A percentile compares a stretch with the other conserved stretches of the same genome.
Evolutionary conservation across 106 monocot species (phyloP).

Genomic region (Apostasia shenzhenica): DNA sequence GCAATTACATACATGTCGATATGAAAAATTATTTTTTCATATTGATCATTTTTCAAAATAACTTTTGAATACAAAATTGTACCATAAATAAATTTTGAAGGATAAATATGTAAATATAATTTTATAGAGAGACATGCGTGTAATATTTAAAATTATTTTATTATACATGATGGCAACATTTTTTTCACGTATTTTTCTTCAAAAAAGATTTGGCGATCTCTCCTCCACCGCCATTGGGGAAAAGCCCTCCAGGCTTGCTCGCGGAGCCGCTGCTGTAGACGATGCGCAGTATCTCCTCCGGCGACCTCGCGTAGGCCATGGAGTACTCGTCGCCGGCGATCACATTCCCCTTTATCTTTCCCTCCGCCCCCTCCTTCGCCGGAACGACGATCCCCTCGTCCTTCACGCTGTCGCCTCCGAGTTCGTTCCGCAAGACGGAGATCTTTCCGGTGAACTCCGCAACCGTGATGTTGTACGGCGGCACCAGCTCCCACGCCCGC

Average conservation of each 20-base stretch:
- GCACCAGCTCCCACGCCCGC: constrained; percentile 14
- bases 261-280: constrained; percentile 49
- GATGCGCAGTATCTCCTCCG: constrained; percentile 50
- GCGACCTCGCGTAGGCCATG: constrained; percentile 36
- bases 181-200: too few species aligned
- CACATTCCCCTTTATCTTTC: constrained; percentile 35
- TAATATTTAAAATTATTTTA: too few species aligned
- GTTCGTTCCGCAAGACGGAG: constrained; percentile 43
- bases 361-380: constrained; percentile 31
- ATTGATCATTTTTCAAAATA: too few species aligned
- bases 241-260: constrained; percentile 46
- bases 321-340: constrained; percentile 48
- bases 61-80: too few species aligned
- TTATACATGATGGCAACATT: too few species aligned
- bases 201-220: constrained; percentile 20
- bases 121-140: too few species aligned
- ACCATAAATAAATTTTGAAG: too few species aligned
- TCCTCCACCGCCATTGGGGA: constrained; percentile 41
- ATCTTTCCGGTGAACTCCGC: constrained; percentile 51
- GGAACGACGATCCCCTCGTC: constrained; percentile 69
- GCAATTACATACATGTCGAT: too few species aligned
- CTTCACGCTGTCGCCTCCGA: constrained; percentile 45
- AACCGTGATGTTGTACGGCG: constrained; percentile 48
- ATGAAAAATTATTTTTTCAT: too few species aligned
- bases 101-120: too few species aligned